A percentile compares a stretch with the other conserved stretches of the same genome.
phyloP scores from a whole-genome alignment of 192 early-diverging fungal species.

The Linnemannia elongata region DNA sequence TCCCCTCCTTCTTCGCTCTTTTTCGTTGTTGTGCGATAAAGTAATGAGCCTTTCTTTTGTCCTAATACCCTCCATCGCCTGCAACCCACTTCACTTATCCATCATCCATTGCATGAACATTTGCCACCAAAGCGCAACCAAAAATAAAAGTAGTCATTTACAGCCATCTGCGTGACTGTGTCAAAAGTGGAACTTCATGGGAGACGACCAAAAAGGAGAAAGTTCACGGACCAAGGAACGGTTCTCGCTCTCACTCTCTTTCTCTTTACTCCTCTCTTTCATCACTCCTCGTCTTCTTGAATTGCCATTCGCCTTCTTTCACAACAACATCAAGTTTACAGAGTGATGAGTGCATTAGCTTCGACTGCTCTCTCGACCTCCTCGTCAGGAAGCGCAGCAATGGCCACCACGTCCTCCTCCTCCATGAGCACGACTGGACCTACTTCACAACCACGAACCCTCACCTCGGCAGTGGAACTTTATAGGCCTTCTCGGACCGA shows the following conservation, averaged over 20 bases:
- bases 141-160: not conserved
- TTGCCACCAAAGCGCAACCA: not conserved
- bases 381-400: not conserved
- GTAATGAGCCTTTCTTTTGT: not conserved
- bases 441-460: not conserved
- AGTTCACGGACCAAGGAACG: too few species aligned
- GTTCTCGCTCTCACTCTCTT: too few species aligned
- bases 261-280: too few species aligned
- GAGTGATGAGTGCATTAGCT: not conserved
- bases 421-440: not conserved
- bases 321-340: too few species aligned
- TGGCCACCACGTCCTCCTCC: not conserved
- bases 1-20: not conserved
- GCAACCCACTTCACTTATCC: not conserved
- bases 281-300: not conserved
- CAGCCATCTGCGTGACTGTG: too few species aligned
- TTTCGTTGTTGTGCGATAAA: not conserved
- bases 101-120: not conserved
- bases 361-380: not conserved
- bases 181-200: too few species aligned
- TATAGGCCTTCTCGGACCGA: not conserved
- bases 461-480: not conserved
- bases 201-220: too few species aligned
- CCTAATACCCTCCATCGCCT: not conserved
- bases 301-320: not conserved